phyloP scores from a whole-genome alignment of 23 red algal species.

The Agarophyton chilense region DNA sequence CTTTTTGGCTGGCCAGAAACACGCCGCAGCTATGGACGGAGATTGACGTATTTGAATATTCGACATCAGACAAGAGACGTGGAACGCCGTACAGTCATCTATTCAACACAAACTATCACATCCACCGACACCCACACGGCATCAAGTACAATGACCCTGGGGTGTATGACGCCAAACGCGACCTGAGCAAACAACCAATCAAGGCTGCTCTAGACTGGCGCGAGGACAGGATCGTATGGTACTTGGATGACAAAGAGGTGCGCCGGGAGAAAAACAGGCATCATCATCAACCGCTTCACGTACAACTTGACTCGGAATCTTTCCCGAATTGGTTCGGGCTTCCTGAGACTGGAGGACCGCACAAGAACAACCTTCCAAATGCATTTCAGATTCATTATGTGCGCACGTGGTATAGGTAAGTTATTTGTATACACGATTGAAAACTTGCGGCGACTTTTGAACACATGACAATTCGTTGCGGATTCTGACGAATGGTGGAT shows the following conservation, averaged over 20 bases:
- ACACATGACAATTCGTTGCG: too few relatives aligned
- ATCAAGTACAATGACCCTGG: conserved; percentile 13
- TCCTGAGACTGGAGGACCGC: conserved; percentile 30
- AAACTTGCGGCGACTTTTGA: too few relatives aligned
- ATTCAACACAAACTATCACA: conserved; percentile 47
- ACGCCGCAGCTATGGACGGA: conserved; percentile 51
- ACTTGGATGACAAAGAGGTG: conserved; percentile 31
- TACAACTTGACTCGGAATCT: conserved; percentile 61
- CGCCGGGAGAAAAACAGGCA: conserved; percentile 28
- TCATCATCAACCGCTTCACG: conserved; percentile 51
- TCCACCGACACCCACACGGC: conserved; percentile 26
- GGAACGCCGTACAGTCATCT: conserved; percentile 20
- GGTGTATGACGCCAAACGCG: conserved; percentile 11
- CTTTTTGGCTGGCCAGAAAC: conserved; percentile 59
- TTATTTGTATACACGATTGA: too few relatives aligned
- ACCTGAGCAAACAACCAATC: conserved; percentile 33
- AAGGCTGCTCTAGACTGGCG: conserved; percentile 46
- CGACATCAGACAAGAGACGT: conserved; percentile 19
- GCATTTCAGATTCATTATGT: conserved; percentile 61
- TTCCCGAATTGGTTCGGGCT: conserved; percentile 67
- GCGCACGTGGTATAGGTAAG: conserved; percentile 59
- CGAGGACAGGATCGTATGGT: conserved; percentile 36
- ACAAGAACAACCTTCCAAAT: conserved; percentile 38
- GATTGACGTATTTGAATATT: conserved; percentile 60
- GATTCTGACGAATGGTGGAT: too few relatives aligned